These are phyloP conservation scores for Syncephalastrum contaminatum DNA, from an alignment of 371 early-diverging fungal species.

Conservation along the genomic window DNA sequence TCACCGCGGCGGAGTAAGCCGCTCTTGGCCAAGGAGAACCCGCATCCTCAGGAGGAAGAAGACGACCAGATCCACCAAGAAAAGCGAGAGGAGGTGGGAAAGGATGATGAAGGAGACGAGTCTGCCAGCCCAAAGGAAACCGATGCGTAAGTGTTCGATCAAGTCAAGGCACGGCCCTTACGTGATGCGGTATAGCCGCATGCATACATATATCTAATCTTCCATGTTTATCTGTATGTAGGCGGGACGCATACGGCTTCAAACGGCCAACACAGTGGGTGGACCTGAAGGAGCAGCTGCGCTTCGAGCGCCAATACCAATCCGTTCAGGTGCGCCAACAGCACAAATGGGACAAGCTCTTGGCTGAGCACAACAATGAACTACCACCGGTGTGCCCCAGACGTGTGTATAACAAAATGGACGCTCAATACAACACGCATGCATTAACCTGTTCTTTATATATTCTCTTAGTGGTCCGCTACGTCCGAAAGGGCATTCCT, in stretches of 20 bases:
- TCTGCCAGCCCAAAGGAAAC: too few species aligned
- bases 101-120: too few species aligned
- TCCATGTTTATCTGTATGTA: background rate
- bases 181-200: too few species aligned
- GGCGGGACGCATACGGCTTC: slow-evolving; percentile 65
- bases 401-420: slow-evolving; percentile 26
- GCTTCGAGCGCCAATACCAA: slow-evolving; percentile 55
- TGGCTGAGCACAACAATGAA: slow-evolving; percentile 44
- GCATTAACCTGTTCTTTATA: background rate
- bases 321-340: slow-evolving; percentile 47
- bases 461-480: slow-evolving; percentile 57
- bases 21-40: too few species aligned
- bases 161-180: too few species aligned
- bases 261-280: slow-evolving; percentile 58
- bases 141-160: too few species aligned
- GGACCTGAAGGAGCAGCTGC: slow-evolving; percentile 36
- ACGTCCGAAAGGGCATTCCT: slow-evolving; percentile 80
- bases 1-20: too few species aligned
- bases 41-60: too few species aligned
- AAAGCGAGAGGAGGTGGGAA: too few species aligned
- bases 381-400: slow-evolving; percentile 51
- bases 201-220: too few species aligned
- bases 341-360: slow-evolving; percentile 53
- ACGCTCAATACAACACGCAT: background rate
- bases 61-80: too few species aligned